Conservation (phyloP, 2,329 filamentous ascomycete genomes). For the Colletotrichum limetticola region DNA sequence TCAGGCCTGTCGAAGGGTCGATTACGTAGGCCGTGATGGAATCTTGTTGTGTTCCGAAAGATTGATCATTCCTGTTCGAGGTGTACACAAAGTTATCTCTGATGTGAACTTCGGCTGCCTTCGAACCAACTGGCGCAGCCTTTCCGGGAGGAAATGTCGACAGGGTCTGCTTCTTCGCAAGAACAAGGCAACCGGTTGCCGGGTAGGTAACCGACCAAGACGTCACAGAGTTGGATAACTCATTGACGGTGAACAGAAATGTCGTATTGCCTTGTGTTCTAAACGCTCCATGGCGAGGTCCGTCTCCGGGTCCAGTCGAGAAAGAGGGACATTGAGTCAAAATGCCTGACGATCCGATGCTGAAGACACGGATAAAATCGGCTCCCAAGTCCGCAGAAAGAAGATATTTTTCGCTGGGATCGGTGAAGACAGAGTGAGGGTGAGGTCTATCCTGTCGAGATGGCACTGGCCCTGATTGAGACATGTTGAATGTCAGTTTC, state of each 20-base stretch:
- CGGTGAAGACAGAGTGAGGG: constrained; percentile 62
- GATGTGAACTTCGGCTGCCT: constrained; percentile 66
- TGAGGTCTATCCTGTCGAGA: constrained; percentile 65
- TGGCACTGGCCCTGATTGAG: constrained; percentile 53
- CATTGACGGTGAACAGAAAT: constrained; percentile 55
- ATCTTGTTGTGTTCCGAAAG: constrained; percentile 64
- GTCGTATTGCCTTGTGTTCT: constrained; percentile 47
- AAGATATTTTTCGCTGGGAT: constrained; percentile 60
- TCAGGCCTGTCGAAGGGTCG: constrained; percentile 54
- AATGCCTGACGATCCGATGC: constrained; percentile 56
- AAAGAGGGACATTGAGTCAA: constrained; percentile 57
- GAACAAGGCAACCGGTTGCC: constrained; percentile 54
- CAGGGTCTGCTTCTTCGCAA: constrained; percentile 56
- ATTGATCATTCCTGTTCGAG: constrained; percentile 70
- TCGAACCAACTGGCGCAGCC: constrained; percentile 55
- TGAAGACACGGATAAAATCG: constrained; percentile 64
- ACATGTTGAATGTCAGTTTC: constrained; percentile 53
- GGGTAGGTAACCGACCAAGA: constrained; percentile 61
- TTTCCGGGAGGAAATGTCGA: constrained; percentile 57
- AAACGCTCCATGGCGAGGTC: constrained; percentile 64
- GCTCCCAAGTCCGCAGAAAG: constrained; percentile 65
- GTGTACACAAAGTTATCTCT: constrained; percentile 67
- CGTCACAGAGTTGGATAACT: constrained; percentile 61
- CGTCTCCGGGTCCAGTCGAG: constrained; percentile 56
- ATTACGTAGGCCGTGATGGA: constrained; percentile 65